Evolutionary conservation across 2,329 filamentous ascomycete species (phyloP).

Genomic region (Emmonsiellopsis sp.): DNA sequence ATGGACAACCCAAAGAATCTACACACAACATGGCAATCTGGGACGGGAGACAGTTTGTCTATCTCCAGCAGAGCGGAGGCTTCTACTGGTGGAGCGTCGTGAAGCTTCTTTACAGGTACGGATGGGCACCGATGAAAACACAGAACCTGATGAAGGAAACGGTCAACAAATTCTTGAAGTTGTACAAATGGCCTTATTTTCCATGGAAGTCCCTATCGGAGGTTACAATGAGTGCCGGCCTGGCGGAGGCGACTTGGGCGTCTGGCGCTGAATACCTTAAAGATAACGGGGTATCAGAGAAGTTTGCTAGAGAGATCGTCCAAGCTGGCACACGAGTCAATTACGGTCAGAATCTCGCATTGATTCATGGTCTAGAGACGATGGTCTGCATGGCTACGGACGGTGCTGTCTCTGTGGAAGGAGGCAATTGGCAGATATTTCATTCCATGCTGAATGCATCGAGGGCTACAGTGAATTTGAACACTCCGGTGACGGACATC

Average conservation of each 20-base stretch:
- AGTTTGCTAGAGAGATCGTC: conserved; percentile 71
- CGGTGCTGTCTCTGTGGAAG: conserved; percentile 66
- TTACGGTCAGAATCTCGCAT: conserved; percentile 79
- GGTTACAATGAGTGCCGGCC: conserved; percentile 56
- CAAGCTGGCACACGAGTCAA: conserved; percentile 90
- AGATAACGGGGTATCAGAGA: conserved; percentile 55
- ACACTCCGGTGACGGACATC: conserved; percentile 60
- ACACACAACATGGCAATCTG: conserved; percentile 63
- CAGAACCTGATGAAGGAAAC: conserved; percentile 63
- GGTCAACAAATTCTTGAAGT: conserved; percentile 62
- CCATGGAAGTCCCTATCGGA: conserved; percentile 71
- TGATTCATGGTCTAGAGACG: conserved; percentile 80
- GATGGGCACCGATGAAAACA: conserved; percentile 64
- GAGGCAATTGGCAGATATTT: conserved; percentile 95
- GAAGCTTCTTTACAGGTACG: conserved; percentile 79
- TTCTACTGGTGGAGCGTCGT: conserved; percentile 70
- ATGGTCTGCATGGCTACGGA: conserved; percentile 90
- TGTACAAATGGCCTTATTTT: conserved; percentile 76
- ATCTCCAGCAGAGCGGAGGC: conserved; percentile 50
- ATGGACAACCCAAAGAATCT: conserved; percentile 39
- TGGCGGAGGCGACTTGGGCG: conserved; percentile 56
- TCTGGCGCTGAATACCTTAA: conserved; percentile 67
- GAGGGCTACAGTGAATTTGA: conserved; percentile 51
- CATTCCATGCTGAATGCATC: conserved; percentile 64
- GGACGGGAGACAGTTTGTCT: conserved; percentile 70